A percentile compares a stretch with the other conserved stretches of the same genome.
Conservation (phyloP, 1,284 basidiomycete genomes). For the Malassezia pachydermatis region DNA sequence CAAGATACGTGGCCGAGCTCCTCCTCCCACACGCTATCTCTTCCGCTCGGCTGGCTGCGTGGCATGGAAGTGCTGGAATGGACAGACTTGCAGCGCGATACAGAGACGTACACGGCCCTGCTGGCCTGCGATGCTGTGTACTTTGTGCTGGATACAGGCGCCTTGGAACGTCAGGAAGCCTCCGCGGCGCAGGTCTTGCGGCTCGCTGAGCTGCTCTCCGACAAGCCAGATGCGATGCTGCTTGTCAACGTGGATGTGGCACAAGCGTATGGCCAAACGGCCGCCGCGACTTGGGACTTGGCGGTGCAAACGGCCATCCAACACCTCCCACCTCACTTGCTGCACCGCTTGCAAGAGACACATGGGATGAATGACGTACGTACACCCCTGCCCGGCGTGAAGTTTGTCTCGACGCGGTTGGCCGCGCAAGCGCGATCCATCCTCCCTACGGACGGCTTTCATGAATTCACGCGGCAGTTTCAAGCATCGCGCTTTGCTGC, state of each 20-base stretch:
- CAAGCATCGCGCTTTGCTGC: slow-evolving; percentile 12
- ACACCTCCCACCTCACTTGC: neutral
- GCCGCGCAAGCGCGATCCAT: slow-evolving; percentile 6
- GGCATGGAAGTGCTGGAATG: slow-evolving; percentile 5
- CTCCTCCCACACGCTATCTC: slow-evolving; percentile 10
- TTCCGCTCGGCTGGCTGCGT: slow-evolving; percentile 27
- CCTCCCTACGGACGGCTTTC: neutral
- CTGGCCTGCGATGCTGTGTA: slow-evolving; percentile 25
- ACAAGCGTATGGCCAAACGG: slow-evolving; percentile 15
- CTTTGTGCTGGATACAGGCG: slow-evolving; percentile 24
- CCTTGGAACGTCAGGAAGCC: slow-evolving; percentile 11
- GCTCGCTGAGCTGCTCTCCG: slow-evolving; percentile 22
- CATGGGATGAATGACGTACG: no score
- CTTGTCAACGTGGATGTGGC: slow-evolving; percentile 20
- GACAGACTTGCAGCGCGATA: slow-evolving; percentile 9
- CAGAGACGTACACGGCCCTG: slow-evolving; percentile 19
- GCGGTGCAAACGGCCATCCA: neutral
- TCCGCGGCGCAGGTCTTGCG: slow-evolving; percentile 6
- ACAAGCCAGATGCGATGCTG: slow-evolving; percentile 25
- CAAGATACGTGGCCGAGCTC: slow-evolving; percentile 1
- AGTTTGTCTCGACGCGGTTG: slow-evolving; percentile 9
- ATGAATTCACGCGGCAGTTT: neutral
- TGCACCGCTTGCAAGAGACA: neutral
- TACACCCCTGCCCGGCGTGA: slow-evolving; percentile 4
- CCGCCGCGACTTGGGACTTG: slow-evolving; percentile 1